Percentiles rank a stretch among this genome's conserved stretches.
Evolutionary conservation across 768 basidiomycete genomes (phyloP).

Genomic region (Podaxis carcinomalis): DNA sequence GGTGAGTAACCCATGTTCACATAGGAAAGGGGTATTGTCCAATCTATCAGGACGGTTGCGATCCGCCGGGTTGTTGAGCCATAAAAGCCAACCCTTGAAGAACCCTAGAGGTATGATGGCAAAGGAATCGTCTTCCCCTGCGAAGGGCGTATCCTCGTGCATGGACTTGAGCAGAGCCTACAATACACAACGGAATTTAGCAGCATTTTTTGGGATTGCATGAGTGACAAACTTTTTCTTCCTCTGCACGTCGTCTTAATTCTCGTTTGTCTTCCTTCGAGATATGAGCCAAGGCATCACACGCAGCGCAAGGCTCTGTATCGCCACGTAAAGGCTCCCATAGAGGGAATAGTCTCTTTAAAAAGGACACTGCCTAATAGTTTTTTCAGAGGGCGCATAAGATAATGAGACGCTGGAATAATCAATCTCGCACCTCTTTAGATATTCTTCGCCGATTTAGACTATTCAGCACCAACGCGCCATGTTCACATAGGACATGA

Average conservation of each 20-base stretch:
- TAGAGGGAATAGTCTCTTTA: constrained; percentile 55
- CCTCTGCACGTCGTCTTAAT: constrained; percentile 62
- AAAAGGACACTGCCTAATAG: constrained; percentile 49
- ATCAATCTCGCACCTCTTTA: constrained; percentile 36
- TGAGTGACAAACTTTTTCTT: constrained; percentile 59
- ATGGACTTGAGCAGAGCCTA: constrained; percentile 64
- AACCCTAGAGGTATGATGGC: constrained; percentile 62
- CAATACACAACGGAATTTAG: constrained; percentile 1
- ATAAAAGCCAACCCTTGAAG: constrained; percentile 62
- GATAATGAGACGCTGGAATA: not conserved
- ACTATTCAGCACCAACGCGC: constrained; percentile 48
- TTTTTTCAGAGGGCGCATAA: not conserved
- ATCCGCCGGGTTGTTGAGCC: constrained; percentile 58
- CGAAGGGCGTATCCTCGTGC: constrained; percentile 49
- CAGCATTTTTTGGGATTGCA: not conserved
- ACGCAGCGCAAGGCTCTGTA: constrained; percentile 56
- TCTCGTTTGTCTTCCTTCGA: constrained; percentile 62
- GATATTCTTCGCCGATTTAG: constrained; percentile 62
- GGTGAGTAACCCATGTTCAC: constrained; percentile 57
- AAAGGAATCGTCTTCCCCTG: constrained; percentile 36
- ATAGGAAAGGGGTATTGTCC: constrained; percentile 62
- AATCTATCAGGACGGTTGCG: constrained; percentile 53
- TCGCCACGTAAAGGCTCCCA: constrained; percentile 57
- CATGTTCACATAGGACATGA: constrained; percentile 75
- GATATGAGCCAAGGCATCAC: constrained; percentile 49